phyloP scores from a whole-genome alignment of 169 alveolate genomes.

The Theileria orientalis region DNA sequence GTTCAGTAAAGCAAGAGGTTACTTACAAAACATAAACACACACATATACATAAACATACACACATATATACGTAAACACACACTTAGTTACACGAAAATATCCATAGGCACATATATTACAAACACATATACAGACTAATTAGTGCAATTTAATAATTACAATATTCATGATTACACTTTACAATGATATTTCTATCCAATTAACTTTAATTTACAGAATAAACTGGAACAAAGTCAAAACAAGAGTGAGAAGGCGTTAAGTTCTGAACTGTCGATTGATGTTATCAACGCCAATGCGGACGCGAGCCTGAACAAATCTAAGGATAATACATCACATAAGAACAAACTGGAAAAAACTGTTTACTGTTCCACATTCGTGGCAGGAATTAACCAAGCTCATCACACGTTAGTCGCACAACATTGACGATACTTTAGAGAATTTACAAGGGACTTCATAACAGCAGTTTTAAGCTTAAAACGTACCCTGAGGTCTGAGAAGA shows the following conservation, averaged over 20 bases:
- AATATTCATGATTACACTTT: too few relatives aligned
- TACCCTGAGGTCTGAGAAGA: not conserved
- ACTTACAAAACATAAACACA: not conserved
- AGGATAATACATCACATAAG: not conserved
- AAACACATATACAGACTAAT: too few relatives aligned
- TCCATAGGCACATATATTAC: too few relatives aligned
- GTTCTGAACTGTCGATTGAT: not conserved
- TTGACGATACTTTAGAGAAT: not conserved
- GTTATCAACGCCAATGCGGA: not conserved
- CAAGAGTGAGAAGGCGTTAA: not conserved
- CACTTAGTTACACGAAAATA: too few relatives aligned
- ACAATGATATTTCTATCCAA: too few relatives aligned
- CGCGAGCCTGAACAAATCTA: too few relatives aligned
- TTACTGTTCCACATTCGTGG: slow-evolving; percentile 23
- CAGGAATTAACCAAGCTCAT: slow-evolving; percentile 8
- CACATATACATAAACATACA: too few relatives aligned
- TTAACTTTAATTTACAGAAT: not conserved
- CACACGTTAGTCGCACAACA: not conserved
- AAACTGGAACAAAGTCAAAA: not conserved
- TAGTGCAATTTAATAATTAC: too few relatives aligned
- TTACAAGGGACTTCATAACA: not conserved
- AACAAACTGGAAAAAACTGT: not conserved
- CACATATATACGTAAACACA: too few relatives aligned
- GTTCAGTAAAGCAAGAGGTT: slow-evolving; percentile 24
- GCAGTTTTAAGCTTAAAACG: slow-evolving; percentile 6